Conservation (phyloP, 2,329 filamentous ascomycete species). For the Aspergillus thermomutatus region DNA sequence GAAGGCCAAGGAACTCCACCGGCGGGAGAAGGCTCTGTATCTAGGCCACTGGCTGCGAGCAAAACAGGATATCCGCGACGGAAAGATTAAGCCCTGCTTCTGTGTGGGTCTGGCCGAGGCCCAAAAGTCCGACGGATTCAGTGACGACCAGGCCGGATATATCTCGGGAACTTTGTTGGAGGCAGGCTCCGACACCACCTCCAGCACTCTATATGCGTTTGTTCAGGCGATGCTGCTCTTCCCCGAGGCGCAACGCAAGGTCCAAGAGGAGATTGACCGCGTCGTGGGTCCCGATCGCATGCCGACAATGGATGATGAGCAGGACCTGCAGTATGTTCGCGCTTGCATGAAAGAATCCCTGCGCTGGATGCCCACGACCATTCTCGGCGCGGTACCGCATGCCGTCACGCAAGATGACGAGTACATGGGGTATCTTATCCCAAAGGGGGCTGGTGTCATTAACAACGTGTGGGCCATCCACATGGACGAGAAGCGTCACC, state of each 20-base stretch:
- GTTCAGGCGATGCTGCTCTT: constrained; percentile 50
- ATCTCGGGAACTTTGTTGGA: constrained; percentile 33
- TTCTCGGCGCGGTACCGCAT: constrained; percentile 46
- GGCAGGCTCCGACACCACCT: constrained; percentile 51
- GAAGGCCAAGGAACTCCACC: constrained; percentile 43
- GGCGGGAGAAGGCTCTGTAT: constrained; percentile 43
- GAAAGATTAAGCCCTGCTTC: constrained; percentile 29
- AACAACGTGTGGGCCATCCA: constrained; percentile 46
- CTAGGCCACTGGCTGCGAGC: constrained; percentile 41
- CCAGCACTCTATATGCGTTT: constrained; percentile 47
- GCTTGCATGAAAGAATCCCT: constrained; percentile 35
- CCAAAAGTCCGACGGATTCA: constrained; percentile 31
- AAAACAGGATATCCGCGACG: constrained; percentile 32
- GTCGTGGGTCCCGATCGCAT: constrained; percentile 30
- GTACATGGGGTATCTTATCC: constrained; percentile 50
- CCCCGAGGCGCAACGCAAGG: constrained; percentile 41
- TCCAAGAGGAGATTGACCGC: constrained; percentile 40
- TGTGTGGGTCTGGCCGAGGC: constrained; percentile 22
- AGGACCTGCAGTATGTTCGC: constrained; percentile 31
- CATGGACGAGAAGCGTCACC: constrained; percentile 40
- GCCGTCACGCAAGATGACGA: constrained; percentile 48
- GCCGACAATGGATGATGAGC: constrained; percentile 36
- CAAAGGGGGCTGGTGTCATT: constrained; percentile 46
- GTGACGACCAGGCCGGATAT: constrained; percentile 33
- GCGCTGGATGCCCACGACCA: constrained; percentile 42